Percentiles rank a stretch among this genome's conserved stretches.
These are phyloP conservation scores for Trametes hirsuta DNA, from an alignment of 1,284 basidiomycete species.

Conservation along the genomic window DNA sequence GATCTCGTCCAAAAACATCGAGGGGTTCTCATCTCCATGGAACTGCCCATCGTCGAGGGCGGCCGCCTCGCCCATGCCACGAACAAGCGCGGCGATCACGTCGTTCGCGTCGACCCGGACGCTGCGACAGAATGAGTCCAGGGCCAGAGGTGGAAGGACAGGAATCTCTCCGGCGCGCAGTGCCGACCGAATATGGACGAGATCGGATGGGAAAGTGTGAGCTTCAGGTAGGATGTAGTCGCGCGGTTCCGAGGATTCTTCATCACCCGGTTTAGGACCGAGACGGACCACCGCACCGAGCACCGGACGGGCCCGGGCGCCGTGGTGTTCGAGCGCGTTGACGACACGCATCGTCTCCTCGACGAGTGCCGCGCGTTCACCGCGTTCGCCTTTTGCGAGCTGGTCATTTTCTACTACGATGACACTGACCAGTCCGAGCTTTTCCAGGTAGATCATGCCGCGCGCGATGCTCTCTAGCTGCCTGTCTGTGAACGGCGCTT, in stretches of 20 bases:
- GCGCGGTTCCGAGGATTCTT: constrained; percentile 31
- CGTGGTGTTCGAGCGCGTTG: constrained; percentile 82
- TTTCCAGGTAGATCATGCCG: constrained; percentile 94
- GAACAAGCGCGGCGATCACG: constrained; percentile 86
- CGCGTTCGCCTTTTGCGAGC: constrained; percentile 66
- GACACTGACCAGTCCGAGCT: constrained; percentile 92
- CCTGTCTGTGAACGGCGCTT: constrained; percentile 95
- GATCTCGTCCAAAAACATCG: constrained; percentile 40
- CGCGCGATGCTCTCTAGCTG: constrained; percentile 94
- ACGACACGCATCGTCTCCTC: constrained; percentile 86
- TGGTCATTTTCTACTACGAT: constrained; percentile 93
- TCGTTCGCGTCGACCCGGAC: constrained; percentile 90
- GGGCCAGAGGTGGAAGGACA: constrained; percentile 91
- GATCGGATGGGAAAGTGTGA: constrained; percentile 75
- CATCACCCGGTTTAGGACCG: constrained; percentile 70
- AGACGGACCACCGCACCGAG: constrained; percentile 85
- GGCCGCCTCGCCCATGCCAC: constrained; percentile 81
- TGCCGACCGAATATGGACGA: constrained; percentile 85
- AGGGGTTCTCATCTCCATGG: constrained; percentile 30
- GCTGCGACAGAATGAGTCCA: constrained; percentile 89
- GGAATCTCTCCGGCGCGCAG: constrained; percentile 94
- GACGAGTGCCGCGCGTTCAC: constrained; percentile 61
- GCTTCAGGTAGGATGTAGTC: constrained; percentile 64
- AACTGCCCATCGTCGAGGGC: constrained; percentile 38
- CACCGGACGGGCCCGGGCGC: constrained; percentile 86